Percentiles rank a stretch among this genome's conserved stretches.
phyloP scores from a whole-genome alignment of 441 rosid species.

The Corymbia calophylla region DNA sequence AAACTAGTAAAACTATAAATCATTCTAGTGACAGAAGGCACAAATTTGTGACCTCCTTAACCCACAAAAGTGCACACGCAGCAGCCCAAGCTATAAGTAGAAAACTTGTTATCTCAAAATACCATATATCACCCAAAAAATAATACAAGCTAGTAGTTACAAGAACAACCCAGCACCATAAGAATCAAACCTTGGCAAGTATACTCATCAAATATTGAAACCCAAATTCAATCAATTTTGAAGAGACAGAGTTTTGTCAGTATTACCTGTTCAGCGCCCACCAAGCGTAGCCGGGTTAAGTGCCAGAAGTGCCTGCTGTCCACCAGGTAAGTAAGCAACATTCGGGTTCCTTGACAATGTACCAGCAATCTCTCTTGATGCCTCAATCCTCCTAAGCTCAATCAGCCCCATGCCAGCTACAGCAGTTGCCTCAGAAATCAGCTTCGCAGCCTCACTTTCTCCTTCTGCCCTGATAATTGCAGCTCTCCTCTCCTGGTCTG shows the following conservation, averaged over 20 bases:
- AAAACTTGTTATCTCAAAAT: neutral
- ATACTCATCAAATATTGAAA: neutral
- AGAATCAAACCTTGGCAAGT: neutral
- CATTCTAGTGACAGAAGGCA: neutral
- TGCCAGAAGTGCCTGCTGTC: slow-evolving; percentile 69
- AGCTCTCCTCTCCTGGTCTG: slow-evolving; percentile 97
- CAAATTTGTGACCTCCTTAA: neutral
- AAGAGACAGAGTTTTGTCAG: neutral
- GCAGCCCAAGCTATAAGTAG: neutral
- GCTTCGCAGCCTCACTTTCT: slow-evolving; percentile 87
- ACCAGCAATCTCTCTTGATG: slow-evolving; percentile 80
- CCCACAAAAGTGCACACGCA: neutral
- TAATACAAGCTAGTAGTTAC: neutral
- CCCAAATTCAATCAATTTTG: neutral
- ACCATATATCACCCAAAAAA: neutral
- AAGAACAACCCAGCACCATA: neutral
- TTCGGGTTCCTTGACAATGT: slow-evolving; percentile 86
- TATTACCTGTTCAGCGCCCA: slow-evolving; percentile 49
- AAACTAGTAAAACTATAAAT: neutral
- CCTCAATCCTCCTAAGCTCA: slow-evolving; percentile 95
- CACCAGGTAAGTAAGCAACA: slow-evolving; percentile 82
- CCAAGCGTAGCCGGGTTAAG: slow-evolving; percentile 42
- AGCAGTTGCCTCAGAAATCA: slow-evolving; percentile 81
- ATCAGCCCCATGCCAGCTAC: slow-evolving; percentile 81
- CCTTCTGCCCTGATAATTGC: slow-evolving; percentile 92